phyloP scores from a whole-genome alignment of 2,329 filamentous ascomycete species.

The Hortaea sp. region DNA sequence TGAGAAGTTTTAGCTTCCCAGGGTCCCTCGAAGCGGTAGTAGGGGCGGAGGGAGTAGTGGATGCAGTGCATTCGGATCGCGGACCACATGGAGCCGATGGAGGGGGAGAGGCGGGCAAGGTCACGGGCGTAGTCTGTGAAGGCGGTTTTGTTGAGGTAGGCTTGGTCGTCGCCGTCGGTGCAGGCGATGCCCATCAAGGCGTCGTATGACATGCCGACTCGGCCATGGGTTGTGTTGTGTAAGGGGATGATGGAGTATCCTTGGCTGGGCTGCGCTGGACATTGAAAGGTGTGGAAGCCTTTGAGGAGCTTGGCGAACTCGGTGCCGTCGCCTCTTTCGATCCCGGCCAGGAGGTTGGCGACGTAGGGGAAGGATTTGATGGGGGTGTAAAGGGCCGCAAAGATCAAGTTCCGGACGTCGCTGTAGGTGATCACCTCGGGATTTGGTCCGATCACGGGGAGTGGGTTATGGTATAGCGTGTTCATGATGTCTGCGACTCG shows the following conservation, averaged over 20 bases:
- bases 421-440: conserved; percentile 32
- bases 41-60: conserved; percentile 27
- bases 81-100: conserved; percentile 30
- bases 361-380: conserved; percentile 24
- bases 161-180: conserved; percentile 30
- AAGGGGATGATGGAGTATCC: conserved; percentile 3
- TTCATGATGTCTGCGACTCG: conserved; percentile 24
- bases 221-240: conserved; percentile 3
- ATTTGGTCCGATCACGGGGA: conserved; percentile 25
- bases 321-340: conserved; percentile 26
- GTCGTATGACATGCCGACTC: conserved; percentile 3
- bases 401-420: conserved; percentile 28
- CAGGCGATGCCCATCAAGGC: conserved; percentile 28
- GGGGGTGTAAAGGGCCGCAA: conserved; percentile 29
- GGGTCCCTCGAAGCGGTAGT: conserved; percentile 23
- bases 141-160: conserved; percentile 9
- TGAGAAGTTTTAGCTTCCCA: conserved; percentile 18
- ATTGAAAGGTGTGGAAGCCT: conserved; percentile 6
- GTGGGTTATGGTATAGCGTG: conserved; percentile 31
- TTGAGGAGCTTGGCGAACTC: conserved; percentile 17
- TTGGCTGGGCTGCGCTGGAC: background rate
- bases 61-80: conserved; percentile 26
- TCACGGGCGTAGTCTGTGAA: conserved; percentile 28
- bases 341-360: conserved; percentile 24
- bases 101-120: conserved; percentile 25